Evolutionary conservation across 1,284 basidiomycete species (phyloP).

Genomic region (Apiotrichum gamsii): DNA sequence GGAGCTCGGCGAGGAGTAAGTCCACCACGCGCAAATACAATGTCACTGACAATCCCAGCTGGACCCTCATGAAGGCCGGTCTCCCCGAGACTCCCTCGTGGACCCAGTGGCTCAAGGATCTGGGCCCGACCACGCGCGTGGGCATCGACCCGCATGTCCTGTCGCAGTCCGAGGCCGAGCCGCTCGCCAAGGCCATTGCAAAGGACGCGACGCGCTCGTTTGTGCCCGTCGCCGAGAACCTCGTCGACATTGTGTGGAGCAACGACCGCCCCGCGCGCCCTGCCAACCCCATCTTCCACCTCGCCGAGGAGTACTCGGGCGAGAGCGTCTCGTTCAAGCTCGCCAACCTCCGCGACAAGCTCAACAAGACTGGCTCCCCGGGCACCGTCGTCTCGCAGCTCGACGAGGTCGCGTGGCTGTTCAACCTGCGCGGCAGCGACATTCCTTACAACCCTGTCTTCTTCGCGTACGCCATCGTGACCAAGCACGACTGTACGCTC

Average conservation of each 20-base stretch:
- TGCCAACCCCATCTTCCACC: slow-evolving; percentile 61
- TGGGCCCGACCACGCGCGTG: slow-evolving; percentile 59
- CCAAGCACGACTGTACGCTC: slow-evolving; percentile 59
- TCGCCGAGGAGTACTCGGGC: slow-evolving; percentile 61
- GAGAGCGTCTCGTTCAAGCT: slow-evolving; percentile 65
- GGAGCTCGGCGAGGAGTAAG: slow-evolving; percentile 69
- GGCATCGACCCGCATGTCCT: slow-evolving; percentile 78
- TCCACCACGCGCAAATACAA: slow-evolving; percentile 53
- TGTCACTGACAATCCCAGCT: slow-evolving; percentile 54
- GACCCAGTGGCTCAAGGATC: slow-evolving; percentile 73
- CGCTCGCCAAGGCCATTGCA: slow-evolving; percentile 25
- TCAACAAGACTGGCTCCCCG: slow-evolving; percentile 59
- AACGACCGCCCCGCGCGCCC: slow-evolving; percentile 60
- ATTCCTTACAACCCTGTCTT: slow-evolving; percentile 95
- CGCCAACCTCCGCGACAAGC: slow-evolving; percentile 57
- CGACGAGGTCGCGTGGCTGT: slow-evolving; percentile 88
- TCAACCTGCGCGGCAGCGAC: slow-evolving; percentile 88
- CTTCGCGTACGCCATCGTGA: slow-evolving; percentile 83
- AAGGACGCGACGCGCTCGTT: slow-evolving; percentile 52
- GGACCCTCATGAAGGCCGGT: slow-evolving; percentile 89
- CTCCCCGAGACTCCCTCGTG: slow-evolving; percentile 80
- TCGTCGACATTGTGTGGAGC: slow-evolving; percentile 76
- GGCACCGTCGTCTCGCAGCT: slow-evolving; percentile 72
- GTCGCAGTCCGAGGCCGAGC: slow-evolving; percentile 54
- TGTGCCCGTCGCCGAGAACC: slow-evolving; percentile 62